Conservation (phyloP, 1,284 basidiomycete species). For the Malassezia nana region DNA sequence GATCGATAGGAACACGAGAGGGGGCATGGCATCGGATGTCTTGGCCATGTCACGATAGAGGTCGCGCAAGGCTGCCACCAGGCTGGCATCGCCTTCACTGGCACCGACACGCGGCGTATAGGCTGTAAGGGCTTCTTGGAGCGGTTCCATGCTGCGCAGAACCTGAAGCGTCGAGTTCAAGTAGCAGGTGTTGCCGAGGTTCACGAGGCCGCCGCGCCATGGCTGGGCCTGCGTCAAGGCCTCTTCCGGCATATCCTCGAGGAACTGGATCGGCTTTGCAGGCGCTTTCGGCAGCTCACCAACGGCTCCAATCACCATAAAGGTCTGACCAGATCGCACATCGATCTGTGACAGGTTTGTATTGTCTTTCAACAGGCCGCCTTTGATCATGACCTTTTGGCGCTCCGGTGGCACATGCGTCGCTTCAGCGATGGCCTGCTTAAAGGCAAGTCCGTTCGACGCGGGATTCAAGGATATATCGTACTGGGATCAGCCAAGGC, state of each 20-base stretch:
- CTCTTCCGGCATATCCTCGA: slow-evolving; percentile 74
- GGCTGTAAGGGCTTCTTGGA: slow-evolving; percentile 53
- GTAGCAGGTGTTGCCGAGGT: slow-evolving; percentile 76
- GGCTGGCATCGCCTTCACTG: slow-evolving; percentile 46
- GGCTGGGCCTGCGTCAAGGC: slow-evolving; percentile 61
- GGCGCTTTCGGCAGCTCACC: slow-evolving; percentile 83
- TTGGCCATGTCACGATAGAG: slow-evolving; percentile 64
- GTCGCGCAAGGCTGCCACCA: slow-evolving; percentile 59
- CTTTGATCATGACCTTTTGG: slow-evolving; percentile 96
- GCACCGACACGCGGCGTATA: slow-evolving; percentile 27
- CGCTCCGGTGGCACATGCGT: slow-evolving; percentile 79
- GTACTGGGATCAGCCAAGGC: slow-evolving; percentile 12
- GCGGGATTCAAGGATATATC: slow-evolving; percentile 57
- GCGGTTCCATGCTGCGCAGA: slow-evolving; percentile 76
- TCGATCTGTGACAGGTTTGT: slow-evolving; percentile 70
- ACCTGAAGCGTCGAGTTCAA: slow-evolving; percentile 92
- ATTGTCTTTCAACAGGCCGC: slow-evolving; percentile 77
- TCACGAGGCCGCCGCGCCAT: slow-evolving; percentile 31
- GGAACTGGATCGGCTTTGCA: slow-evolving; percentile 64
- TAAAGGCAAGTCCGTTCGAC: slow-evolving; percentile 64
- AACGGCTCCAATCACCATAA: slow-evolving; percentile 60
- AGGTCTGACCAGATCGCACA: slow-evolving; percentile 56
- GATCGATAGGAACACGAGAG: slow-evolving; percentile 59
- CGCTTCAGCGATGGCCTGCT: slow-evolving; percentile 65
- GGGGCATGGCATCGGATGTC: slow-evolving; percentile 69